These are phyloP conservation scores for Macadamia integrifolia DNA, from an alignment of 164 flowering plant genomes.

Conservation along the genomic window DNA sequence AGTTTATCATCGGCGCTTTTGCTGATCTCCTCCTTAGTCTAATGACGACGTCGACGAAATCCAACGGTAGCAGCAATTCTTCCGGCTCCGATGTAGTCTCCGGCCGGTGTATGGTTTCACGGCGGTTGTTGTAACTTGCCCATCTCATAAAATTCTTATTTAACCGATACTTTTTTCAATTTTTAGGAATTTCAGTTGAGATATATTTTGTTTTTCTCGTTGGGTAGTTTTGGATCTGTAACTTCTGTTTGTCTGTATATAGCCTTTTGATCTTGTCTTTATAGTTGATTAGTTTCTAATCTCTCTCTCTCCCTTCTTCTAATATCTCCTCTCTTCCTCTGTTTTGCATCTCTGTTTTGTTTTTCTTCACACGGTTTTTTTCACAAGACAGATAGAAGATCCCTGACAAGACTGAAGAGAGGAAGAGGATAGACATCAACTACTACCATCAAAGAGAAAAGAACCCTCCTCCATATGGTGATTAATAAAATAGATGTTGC, in stretches of 20 bases:
- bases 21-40: constrained; percentile 47
- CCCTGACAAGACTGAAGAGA: background rate
- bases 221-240: background rate
- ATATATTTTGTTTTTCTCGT: background rate
- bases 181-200: constrained; percentile 4
- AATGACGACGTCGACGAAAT: constrained; percentile 11
- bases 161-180: background rate
- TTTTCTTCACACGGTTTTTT: background rate
- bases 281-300: too few species aligned
- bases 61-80: background rate
- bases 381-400: background rate
- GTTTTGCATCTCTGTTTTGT: background rate
- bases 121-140: constrained; percentile 10
- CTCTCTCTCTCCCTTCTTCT: too few species aligned
- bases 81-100: constrained; percentile 6
- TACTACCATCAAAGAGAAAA: background rate
- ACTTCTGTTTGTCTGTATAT: constrained; percentile 16
- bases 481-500: background rate
- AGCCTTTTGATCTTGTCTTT: background rate
- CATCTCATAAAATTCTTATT: background rate
- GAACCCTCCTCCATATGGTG: background rate
- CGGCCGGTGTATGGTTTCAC: constrained; percentile 3
- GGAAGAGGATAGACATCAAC: background rate
- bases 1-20: constrained; percentile 62
- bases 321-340: background rate